phyloP scores from a whole-genome alignment of 1,139 yeast genomes.

The Candida mesenterica region DNA sequence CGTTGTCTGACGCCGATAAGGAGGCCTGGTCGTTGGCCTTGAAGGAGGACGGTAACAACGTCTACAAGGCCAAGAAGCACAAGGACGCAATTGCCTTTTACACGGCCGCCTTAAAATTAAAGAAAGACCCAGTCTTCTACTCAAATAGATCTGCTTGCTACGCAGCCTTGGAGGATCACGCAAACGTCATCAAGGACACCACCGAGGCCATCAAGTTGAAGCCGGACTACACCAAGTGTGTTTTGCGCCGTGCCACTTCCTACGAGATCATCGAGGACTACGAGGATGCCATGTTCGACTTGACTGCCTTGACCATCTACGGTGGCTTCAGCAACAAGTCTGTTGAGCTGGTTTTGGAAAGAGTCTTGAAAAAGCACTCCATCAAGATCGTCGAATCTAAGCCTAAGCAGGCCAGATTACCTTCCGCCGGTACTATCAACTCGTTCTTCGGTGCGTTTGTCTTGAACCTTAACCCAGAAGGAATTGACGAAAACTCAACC shows the following conservation, averaged over 20 bases:
- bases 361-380: constrained; percentile 79
- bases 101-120: constrained; percentile 70
- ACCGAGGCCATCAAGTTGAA: constrained; percentile 80
- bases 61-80: constrained; percentile 68
- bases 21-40: constrained; percentile 72
- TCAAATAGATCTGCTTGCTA: constrained; percentile 96
- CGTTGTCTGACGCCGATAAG: constrained; percentile 52
- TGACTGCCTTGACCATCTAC: constrained; percentile 76
- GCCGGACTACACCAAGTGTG: constrained; percentile 88
- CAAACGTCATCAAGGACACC: constrained; percentile 84
- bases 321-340: constrained; percentile 80
- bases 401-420: constrained; percentile 55
- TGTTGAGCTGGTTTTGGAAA: constrained; percentile 79
- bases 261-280: constrained; percentile 77
- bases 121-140: constrained; percentile 82
- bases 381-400: constrained; percentile 63
- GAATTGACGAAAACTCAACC: constrained; percentile 46
- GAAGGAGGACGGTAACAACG: constrained; percentile 87
- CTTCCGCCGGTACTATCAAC: constrained; percentile 81
- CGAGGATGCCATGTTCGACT: constrained; percentile 87
- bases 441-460: constrained; percentile 82
- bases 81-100: constrained; percentile 75
- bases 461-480: constrained; percentile 45
- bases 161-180: constrained; percentile 74
- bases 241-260: constrained; percentile 69